A percentile compares a stretch with the other conserved stretches of the same genome.
These are phyloP conservation scores for Phytophthora hybrid DNA, from an alignment of 352 stramenopile genomes.

Conservation along the genomic window DNA sequence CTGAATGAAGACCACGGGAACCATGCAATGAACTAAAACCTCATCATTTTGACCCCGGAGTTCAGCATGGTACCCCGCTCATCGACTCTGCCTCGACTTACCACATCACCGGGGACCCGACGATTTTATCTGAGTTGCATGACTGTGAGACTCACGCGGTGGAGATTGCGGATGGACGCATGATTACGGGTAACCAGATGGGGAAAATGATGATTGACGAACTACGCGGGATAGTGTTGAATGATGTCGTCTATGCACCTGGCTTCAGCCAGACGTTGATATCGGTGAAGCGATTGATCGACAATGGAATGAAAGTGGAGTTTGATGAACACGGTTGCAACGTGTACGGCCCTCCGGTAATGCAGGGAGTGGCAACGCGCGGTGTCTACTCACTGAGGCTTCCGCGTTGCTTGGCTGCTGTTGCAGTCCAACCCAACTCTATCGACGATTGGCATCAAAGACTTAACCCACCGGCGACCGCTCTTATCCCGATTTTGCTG, in stretches of 20 bases:
- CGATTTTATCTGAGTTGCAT: slow-evolving; percentile 5
- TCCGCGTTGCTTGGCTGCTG: background rate
- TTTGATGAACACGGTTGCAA: slow-evolving; percentile 7
- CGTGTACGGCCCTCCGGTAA: background rate
- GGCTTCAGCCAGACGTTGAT: too few species aligned
- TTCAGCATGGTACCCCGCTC: slow-evolving; percentile 5
- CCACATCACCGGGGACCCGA: slow-evolving; percentile 3
- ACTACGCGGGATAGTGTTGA: background rate
- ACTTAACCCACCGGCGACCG: too few species aligned
- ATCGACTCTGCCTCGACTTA: slow-evolving; percentile 17
- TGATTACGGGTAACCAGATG: background rate
- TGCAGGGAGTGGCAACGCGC: background rate
- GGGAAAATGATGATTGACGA: slow-evolving; percentile 10
- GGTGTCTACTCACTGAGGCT: slow-evolving; percentile 11
- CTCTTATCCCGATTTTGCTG: too few species aligned
- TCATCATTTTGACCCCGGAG: background rate
- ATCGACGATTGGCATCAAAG: slow-evolving; percentile 18
- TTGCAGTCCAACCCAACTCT: slow-evolving; percentile 5
- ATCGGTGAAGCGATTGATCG: slow-evolving; percentile 23
- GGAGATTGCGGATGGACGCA: slow-evolving; percentile 7
- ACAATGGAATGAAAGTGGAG: slow-evolving; percentile 16
- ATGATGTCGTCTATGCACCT: slow-evolving; percentile 10
- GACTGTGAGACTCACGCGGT: slow-evolving; percentile 12
- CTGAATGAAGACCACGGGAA: slow-evolving; percentile 15
- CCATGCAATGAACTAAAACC: background rate